Conservation (phyloP, 2,329 filamentous ascomycete genomes). For the Xylaria sp. region DNA sequence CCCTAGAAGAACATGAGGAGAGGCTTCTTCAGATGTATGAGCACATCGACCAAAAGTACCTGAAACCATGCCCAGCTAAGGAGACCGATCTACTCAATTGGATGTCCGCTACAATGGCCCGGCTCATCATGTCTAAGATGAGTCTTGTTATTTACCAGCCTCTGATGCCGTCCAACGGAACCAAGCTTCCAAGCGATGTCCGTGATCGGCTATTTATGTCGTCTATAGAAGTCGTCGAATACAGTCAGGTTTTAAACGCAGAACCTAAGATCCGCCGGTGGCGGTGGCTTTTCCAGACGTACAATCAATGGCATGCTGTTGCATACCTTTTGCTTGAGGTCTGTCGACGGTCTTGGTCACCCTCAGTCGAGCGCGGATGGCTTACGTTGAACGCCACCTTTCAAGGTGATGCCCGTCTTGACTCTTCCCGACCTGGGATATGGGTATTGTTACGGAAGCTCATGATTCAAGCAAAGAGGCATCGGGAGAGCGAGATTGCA, state of each 20-base stretch:
- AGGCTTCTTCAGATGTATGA: slow-evolving; percentile 59
- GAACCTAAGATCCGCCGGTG: slow-evolving; percentile 61
- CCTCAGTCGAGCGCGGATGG: slow-evolving; percentile 63
- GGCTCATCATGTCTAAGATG: slow-evolving; percentile 64
- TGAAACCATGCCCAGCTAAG: slow-evolving; percentile 59
- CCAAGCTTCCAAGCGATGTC: slow-evolving; percentile 52
- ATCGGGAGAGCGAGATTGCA: slow-evolving; percentile 61
- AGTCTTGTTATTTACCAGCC: slow-evolving; percentile 65
- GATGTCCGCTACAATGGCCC: slow-evolving; percentile 59
- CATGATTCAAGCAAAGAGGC: slow-evolving; percentile 61
- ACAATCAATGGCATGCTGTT: slow-evolving; percentile 68
- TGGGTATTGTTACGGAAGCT: slow-evolving; percentile 66
- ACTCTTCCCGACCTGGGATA: slow-evolving; percentile 59
- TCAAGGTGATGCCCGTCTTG: slow-evolving; percentile 53
- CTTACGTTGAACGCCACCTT: slow-evolving; percentile 54
- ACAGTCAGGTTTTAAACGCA: slow-evolving; percentile 63
- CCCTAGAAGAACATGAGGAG: slow-evolving; percentile 56
- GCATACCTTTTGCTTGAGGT: slow-evolving; percentile 65
- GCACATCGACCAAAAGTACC: slow-evolving; percentile 63
- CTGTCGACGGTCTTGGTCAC: slow-evolving; percentile 59
- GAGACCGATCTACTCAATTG: slow-evolving; percentile 59
- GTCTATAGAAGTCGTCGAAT: slow-evolving; percentile 65
- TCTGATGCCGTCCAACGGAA: slow-evolving; percentile 55
- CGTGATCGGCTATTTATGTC: slow-evolving; percentile 59
- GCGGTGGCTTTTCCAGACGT: slow-evolving; percentile 69